Percentiles rank a stretch among this genome's conserved stretches.
These are phyloP conservation scores for Macaranga tanarius DNA, from an alignment of 441 rosid species.

Conservation along the genomic window DNA sequence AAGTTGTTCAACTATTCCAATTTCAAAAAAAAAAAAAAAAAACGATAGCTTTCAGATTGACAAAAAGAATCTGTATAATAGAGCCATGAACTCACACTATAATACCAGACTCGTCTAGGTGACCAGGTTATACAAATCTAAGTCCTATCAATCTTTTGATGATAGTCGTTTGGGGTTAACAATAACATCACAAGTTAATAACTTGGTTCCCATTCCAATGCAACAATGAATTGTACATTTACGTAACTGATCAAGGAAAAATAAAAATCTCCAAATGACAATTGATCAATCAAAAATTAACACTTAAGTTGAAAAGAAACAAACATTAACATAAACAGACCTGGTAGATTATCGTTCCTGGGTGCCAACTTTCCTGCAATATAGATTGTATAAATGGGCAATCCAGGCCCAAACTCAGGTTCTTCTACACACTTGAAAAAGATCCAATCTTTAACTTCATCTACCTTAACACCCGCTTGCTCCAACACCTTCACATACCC, in stretches of 20 bases:
- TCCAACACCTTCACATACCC: constrained; percentile 44
- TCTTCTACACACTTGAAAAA: constrained; percentile 60
- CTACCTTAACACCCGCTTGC: constrained; percentile 39
- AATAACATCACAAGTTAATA: too few relatives aligned
- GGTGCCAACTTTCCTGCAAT: constrained; percentile 45
- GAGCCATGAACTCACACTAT: too few relatives aligned
- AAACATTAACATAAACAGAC: constrained; percentile 29
- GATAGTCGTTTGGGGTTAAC: too few relatives aligned
- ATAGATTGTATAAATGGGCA: constrained; percentile 48
- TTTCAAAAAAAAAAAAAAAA: too few relatives aligned
- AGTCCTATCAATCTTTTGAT: not conserved
- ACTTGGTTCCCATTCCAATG: too few relatives aligned
- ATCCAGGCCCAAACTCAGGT: constrained; percentile 78
- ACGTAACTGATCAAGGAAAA: not conserved
- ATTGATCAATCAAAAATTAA: not conserved
- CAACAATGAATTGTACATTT: not conserved
- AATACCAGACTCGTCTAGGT: too few relatives aligned
- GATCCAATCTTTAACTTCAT: constrained; percentile 60
- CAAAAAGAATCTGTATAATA: too few relatives aligned
- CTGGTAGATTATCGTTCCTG: constrained; percentile 36
- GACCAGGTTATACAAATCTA: not conserved
- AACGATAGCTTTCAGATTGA: too few relatives aligned
- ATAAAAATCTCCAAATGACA: not conserved
- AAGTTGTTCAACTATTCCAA: too few relatives aligned
- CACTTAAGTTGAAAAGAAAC: too few relatives aligned